Conservation (phyloP, 257 asterid genomes). For the Asclepias syriaca region DNA sequence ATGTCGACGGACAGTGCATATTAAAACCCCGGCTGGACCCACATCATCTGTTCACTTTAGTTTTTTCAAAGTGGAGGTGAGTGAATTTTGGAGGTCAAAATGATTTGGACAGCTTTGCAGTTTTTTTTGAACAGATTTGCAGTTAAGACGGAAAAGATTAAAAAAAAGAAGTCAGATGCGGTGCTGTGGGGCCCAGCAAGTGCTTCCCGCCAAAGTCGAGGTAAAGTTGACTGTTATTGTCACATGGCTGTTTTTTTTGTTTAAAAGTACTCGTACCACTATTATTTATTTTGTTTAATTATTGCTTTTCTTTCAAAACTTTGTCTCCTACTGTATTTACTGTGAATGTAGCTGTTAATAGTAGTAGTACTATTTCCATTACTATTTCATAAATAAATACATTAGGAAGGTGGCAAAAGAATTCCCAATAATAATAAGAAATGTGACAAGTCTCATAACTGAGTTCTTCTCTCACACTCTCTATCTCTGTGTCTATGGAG, state of each 20-base stretch:
- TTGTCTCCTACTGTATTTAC: not conserved
- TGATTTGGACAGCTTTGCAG: slow-evolving; percentile 24
- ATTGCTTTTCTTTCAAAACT: not conserved
- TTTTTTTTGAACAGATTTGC: not conserved
- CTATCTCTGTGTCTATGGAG: too few relatives aligned
- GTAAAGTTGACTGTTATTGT: slow-evolving; percentile 6
- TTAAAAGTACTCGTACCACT: too few relatives aligned
- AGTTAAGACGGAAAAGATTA: not conserved
- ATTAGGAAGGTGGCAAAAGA: not conserved
- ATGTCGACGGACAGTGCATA: too few relatives aligned
- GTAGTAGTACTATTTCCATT: not conserved
- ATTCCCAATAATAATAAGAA: too few relatives aligned
- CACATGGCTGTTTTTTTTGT: slow-evolving; percentile 9
- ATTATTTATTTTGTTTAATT: too few relatives aligned
- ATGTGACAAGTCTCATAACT: too few relatives aligned
- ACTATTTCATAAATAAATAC: too few relatives aligned
- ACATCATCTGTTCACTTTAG: not conserved
- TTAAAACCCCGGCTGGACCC: not conserved
- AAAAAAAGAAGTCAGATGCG: too few relatives aligned
- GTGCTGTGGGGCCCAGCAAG: slow-evolving; percentile 1
- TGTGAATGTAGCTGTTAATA: slow-evolving; percentile 36
- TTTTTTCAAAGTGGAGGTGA: not conserved
- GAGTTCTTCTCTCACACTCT: too few relatives aligned
- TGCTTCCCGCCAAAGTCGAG: slow-evolving; percentile 23
- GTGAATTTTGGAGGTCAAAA: slow-evolving; percentile 11